A percentile compares a stretch with the other conserved stretches of the same genome.
Conservation (phyloP, 2,329 filamentous ascomycete species). For the Colletotrichum shisoi region DNA sequence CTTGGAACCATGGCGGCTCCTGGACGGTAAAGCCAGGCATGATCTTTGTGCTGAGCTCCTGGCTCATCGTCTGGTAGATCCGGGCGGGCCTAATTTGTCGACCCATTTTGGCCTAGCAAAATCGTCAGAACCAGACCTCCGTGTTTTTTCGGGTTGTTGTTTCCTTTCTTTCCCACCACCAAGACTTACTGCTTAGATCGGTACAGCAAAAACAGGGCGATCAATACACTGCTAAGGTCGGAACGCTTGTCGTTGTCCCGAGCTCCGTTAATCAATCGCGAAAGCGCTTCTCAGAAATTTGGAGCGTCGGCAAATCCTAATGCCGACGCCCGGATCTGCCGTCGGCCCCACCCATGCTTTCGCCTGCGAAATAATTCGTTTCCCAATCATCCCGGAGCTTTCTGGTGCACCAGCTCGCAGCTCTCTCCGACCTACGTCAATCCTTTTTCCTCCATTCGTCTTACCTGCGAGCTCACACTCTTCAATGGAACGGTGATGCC, state of each 20-base stretch:
- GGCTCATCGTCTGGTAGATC: conserved; percentile 57
- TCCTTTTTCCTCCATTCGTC: background rate
- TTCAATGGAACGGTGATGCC: conserved; percentile 35
- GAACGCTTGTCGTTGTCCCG: background rate
- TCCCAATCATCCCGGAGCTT: conserved; percentile 31
- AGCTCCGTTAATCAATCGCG: conserved; percentile 8
- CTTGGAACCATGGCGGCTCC: conserved; percentile 60
- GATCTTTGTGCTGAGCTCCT: conserved; percentile 54
- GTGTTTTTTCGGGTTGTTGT: no score
- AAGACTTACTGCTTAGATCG: conserved; percentile 1
- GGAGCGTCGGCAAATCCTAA: conserved; percentile 40
- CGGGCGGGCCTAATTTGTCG: conserved; percentile 57
- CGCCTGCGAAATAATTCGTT: conserved; percentile 36
- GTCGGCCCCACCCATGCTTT: conserved; percentile 29
- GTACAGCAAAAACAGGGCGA: background rate
- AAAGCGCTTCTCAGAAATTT: conserved; percentile 37
- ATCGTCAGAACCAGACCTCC: background rate
- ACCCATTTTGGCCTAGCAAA: conserved; percentile 48
- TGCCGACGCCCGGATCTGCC: conserved; percentile 24
- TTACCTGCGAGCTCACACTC: conserved; percentile 11
- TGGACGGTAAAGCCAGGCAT: conserved; percentile 48
- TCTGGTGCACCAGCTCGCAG: conserved; percentile 28
- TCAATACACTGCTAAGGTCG: conserved; percentile 7
- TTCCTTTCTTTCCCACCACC: no score
- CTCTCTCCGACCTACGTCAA: conserved; percentile 3